Conservation (phyloP, 169 alveolate species). For the Plasmodium billcollinsi region DNA sequence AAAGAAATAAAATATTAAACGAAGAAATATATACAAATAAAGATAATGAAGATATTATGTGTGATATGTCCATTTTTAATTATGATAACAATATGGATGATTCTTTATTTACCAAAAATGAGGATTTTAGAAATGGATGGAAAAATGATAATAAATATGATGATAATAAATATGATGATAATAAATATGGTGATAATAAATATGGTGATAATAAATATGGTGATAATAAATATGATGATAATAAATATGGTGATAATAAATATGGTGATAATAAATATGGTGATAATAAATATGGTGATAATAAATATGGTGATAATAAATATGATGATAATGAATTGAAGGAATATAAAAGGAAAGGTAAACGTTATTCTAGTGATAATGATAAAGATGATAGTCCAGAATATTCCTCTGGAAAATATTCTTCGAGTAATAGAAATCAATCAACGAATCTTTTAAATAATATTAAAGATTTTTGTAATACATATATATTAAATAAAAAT, state of each 20-base stretch:
- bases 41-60: slow-evolving; percentile 1
- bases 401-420: too few species aligned
- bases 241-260: too few species aligned
- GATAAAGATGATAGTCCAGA: neutral
- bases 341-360: neutral
- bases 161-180: neutral
- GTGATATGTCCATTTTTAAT: slow-evolving; percentile 33
- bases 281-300: neutral
- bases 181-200: too few species aligned
- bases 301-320: neutral
- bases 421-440: neutral
- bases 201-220: too few species aligned
- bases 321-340: neutral
- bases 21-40: slow-evolving; percentile 13
- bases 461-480: slow-evolving; percentile 22
- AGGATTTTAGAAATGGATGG: too few species aligned
- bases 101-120: slow-evolving; percentile 1
- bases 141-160: too few species aligned
- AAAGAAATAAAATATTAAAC: slow-evolving; percentile 17
- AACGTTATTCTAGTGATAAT: neutral
- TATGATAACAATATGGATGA: slow-evolving; percentile 2
- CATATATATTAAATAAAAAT: neutral
- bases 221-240: neutral
- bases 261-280: neutral
- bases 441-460: neutral